Evolutionary conservation across 345 rosid genomes (phyloP).

Genomic region (Rhodamnia rubescens): DNA sequence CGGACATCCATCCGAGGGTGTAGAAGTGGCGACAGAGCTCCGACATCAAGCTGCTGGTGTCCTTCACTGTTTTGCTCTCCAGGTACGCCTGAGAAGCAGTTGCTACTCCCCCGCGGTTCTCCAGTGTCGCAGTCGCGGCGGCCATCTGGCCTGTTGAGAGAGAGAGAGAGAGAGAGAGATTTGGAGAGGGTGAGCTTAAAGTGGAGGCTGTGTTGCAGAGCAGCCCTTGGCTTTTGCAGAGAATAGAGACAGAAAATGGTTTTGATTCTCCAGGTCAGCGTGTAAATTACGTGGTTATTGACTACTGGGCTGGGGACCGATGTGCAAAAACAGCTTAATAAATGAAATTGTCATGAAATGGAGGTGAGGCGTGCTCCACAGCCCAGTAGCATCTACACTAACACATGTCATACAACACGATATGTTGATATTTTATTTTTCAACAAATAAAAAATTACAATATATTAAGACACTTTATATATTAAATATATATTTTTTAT

Average conservation of each 20-base stretch:
- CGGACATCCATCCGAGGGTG: slow-evolving; percentile 87
- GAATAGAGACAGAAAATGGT: background rate
- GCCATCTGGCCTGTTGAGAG: background rate
- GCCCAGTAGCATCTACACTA: no score
- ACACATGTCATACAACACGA: no score
- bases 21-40: slow-evolving; percentile 90
- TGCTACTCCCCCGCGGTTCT: slow-evolving; percentile 18
- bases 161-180: background rate
- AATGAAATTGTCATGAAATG: no score
- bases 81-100: slow-evolving; percentile 56
- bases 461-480: no score
- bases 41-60: slow-evolving; percentile 44
- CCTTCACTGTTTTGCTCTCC: slow-evolving; percentile 51
- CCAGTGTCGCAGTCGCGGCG: background rate
- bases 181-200: background rate
- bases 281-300: no score
- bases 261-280: background rate
- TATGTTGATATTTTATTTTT: no score
- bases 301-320: no score
- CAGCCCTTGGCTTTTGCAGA: background rate
- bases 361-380: no score
- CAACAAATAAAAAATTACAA: no score
- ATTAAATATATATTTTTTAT: no score
- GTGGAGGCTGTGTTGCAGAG: background rate
- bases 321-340: no score